phyloP scores from a whole-genome alignment of 2,329 filamentous ascomycete species.

The Mollisia scopiformis region DNA sequence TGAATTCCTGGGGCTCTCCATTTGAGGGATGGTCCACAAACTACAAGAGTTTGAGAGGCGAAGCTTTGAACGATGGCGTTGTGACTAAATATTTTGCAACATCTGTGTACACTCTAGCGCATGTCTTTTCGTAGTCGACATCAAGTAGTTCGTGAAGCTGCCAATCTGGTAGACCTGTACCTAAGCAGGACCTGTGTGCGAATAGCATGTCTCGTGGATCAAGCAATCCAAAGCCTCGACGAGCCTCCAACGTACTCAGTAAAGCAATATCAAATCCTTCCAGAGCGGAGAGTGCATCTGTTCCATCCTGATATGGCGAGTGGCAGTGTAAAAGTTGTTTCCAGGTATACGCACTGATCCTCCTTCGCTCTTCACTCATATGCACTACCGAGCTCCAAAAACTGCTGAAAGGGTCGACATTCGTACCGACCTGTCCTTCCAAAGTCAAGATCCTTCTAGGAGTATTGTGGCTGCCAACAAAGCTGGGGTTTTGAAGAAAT shows the following conservation, averaged over 20 bases:
- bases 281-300: not conserved
- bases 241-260: not conserved
- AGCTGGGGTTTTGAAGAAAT: no score
- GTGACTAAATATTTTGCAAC: not conserved
- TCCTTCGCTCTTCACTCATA: not conserved
- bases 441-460: no score
- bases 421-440: no score
- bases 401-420: not conserved
- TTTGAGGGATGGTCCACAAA: no score
- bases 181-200: not conserved
- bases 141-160: not conserved
- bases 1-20: no score
- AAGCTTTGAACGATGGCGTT: not conserved
- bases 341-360: not conserved
- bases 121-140: slow-evolving; percentile 3
- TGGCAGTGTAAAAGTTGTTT: not conserved
- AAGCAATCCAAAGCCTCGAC: not conserved
- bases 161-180: not conserved
- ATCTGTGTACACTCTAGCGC: not conserved
- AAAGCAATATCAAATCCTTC: not conserved
- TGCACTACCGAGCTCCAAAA: not conserved
- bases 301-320: not conserved
- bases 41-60: not conserved
- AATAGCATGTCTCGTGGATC: slow-evolving; percentile 9
- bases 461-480: no score